These are phyloP conservation scores for Diutina catenulata DNA, from an alignment of 1,139 yeast species.

Conservation along the genomic window DNA sequence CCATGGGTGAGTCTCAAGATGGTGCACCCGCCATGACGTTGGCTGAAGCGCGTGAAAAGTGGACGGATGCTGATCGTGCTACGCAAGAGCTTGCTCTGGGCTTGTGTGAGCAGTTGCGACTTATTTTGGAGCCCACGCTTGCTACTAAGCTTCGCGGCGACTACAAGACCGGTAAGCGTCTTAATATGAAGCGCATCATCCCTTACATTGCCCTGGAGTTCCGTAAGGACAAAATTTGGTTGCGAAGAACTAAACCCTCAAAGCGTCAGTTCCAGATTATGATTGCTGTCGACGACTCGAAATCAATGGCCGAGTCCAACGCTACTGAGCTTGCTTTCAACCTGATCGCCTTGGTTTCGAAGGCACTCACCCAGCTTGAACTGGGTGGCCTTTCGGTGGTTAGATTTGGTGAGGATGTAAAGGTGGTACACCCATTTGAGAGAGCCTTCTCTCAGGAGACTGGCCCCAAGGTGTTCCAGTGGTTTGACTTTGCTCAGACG, in stretches of 20 bases:
- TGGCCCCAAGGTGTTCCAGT: slow-evolving; percentile 75
- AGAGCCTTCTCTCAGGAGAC: slow-evolving; percentile 66
- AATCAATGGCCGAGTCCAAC: slow-evolving; percentile 91
- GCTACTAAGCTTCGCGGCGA: slow-evolving; percentile 94
- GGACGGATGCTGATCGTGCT: slow-evolving; percentile 74
- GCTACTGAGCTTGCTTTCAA: slow-evolving; percentile 89
- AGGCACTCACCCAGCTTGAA: slow-evolving; percentile 87
- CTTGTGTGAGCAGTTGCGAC: slow-evolving; percentile 82
- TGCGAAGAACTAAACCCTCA: slow-evolving; percentile 93
- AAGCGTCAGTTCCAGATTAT: slow-evolving; percentile 95
- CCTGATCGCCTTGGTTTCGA: slow-evolving; percentile 86
- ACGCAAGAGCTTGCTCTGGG: slow-evolving; percentile 84
- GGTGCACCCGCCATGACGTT: slow-evolving; percentile 35
- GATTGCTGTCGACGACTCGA: slow-evolving; percentile 96
- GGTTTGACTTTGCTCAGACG: slow-evolving; percentile 86
- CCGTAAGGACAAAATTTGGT: slow-evolving; percentile 97
- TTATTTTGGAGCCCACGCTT: slow-evolving; percentile 88
- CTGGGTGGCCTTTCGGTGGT: slow-evolving; percentile 89
- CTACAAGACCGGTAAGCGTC: slow-evolving; percentile 91
- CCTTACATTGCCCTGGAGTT: slow-evolving; percentile 97
- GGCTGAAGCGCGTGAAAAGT: slow-evolving; percentile 62
- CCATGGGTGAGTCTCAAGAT: slow-evolving; percentile 22
- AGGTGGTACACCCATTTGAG: slow-evolving; percentile 83
- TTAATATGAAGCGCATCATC: slow-evolving; percentile 94
- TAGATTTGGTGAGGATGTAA: slow-evolving; percentile 77